A percentile compares a stretch with the other conserved stretches of the same genome.
Evolutionary conservation across 2,329 filamentous ascomycete species (phyloP).

Genomic region (Arthrobotrys sphaeroides): DNA sequence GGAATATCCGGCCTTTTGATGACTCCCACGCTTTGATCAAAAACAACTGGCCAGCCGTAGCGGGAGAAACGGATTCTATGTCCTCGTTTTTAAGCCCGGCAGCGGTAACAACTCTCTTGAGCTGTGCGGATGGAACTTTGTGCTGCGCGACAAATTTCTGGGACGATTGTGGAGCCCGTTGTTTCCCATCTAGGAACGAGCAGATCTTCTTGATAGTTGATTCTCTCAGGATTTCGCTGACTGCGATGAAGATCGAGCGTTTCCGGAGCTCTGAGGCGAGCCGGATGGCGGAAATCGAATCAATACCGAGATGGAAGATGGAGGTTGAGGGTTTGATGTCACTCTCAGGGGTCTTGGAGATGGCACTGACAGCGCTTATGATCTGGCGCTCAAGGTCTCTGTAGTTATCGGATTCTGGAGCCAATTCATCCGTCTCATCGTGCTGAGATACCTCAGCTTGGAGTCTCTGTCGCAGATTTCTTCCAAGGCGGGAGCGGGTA

Average conservation of each 20-base stretch:
- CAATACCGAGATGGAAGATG: slow-evolving; percentile 85
- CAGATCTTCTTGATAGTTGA: slow-evolving; percentile 74
- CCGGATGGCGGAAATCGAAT: slow-evolving; percentile 92
- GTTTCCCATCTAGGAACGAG: slow-evolving; percentile 54
- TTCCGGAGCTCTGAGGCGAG: slow-evolving; percentile 76
- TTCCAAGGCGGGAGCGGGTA: slow-evolving; percentile 1
- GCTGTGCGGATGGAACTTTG: slow-evolving; percentile 60
- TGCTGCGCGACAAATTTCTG: slow-evolving; percentile 53
- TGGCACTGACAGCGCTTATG: slow-evolving; percentile 59
- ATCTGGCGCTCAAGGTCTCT: slow-evolving; percentile 63
- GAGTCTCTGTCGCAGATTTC: slow-evolving; percentile 51
- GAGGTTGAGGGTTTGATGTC: slow-evolving; percentile 71
- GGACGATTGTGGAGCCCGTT: slow-evolving; percentile 11
- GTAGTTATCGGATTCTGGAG: slow-evolving; percentile 58
- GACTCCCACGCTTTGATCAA: slow-evolving; percentile 81
- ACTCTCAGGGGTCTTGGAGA: slow-evolving; percentile 70
- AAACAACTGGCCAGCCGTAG: slow-evolving; percentile 79
- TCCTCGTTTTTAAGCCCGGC: slow-evolving; percentile 58
- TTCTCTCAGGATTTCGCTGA: slow-evolving; percentile 76
- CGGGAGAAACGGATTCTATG: slow-evolving; percentile 72
- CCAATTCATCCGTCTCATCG: slow-evolving; percentile 4
- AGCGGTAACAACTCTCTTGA: slow-evolving; percentile 57
- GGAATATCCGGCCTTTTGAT: slow-evolving; percentile 74
- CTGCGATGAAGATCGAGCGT: slow-evolving; percentile 70
- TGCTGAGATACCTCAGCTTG: slow-evolving; percentile 11